A percentile compares a stretch with the other conserved stretches of the same genome.
These are phyloP conservation scores for Dactylellina drechsleri DNA, from an alignment of 2,329 filamentous ascomycete genomes.

Conservation along the genomic window DNA sequence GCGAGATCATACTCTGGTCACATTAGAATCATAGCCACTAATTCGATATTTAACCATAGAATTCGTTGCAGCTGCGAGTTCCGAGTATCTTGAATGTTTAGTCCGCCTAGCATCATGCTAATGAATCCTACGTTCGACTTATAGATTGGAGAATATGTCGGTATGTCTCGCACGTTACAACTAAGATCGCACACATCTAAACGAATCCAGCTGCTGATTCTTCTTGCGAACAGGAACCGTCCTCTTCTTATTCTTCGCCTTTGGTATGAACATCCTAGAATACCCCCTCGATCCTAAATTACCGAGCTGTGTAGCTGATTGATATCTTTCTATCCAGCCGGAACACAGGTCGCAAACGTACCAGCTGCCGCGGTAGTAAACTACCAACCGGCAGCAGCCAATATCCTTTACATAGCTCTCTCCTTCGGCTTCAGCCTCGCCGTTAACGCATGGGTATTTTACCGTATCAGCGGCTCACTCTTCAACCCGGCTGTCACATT, in stretches of 20 bases:
- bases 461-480: constrained; percentile 64
- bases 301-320: background rate
- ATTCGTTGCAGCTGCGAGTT: constrained; percentile 50
- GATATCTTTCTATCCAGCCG: constrained; percentile 22
- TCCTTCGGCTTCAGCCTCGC: constrained; percentile 67
- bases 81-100: background rate
- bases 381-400: constrained; percentile 57
- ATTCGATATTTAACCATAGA: background rate
- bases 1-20: no score
- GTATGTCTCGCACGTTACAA: background rate
- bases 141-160: constrained; percentile 28
- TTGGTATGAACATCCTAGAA: constrained; percentile 54
- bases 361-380: constrained; percentile 2
- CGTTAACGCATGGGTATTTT: constrained; percentile 70
- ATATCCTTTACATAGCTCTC: constrained; percentile 66
- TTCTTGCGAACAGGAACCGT: constrained; percentile 58
- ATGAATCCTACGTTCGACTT: background rate
- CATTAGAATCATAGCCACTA: no score
- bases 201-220: constrained; percentile 2
- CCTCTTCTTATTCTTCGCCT: constrained; percentile 61
- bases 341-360: constrained; percentile 12
- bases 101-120: background rate
- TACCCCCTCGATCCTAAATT: constrained; percentile 11
- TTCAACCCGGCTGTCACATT: constrained; percentile 60
- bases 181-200: no score